A percentile compares a stretch with the other conserved stretches of the same genome.
Evolutionary conservation across 2,329 filamentous ascomycete genomes (phyloP).

Genomic region (Tolypocladium endophyticum): DNA sequence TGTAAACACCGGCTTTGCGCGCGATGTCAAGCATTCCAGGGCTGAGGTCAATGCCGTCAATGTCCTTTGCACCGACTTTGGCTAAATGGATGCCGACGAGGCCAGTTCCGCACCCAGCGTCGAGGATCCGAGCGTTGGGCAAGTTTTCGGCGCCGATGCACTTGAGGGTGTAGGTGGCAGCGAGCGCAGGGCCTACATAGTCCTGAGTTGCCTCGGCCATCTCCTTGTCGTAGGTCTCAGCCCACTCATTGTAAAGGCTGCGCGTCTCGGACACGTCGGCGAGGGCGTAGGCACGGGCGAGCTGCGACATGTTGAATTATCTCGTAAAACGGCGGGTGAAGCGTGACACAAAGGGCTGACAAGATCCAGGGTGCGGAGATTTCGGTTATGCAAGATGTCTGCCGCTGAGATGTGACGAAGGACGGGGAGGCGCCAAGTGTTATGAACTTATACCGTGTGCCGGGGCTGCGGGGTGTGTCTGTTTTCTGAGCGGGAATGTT

Average conservation of each 20-base stretch:
- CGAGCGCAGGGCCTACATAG: conserved; percentile 28
- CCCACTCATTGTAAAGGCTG: conserved; percentile 25
- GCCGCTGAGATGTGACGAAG: not conserved
- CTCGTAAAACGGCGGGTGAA: not conserved
- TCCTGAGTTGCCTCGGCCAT: conserved; percentile 24
- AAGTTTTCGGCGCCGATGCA: conserved; percentile 13
- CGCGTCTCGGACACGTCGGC: conserved; percentile 13
- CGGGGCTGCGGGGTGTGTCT: not conserved
- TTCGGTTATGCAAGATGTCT: not conserved
- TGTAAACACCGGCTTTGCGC: conserved; percentile 34
- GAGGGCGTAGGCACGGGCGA: conserved; percentile 15
- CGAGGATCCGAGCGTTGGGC: conserved; percentile 27
- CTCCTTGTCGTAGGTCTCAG: conserved; percentile 22
- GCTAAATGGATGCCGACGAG: conserved; percentile 38
- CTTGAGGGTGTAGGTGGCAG: conserved; percentile 23
- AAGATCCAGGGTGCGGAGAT: not conserved
- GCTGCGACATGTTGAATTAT: conserved; percentile 14
- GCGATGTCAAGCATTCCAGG: conserved; percentile 43
- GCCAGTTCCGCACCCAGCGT: conserved; percentile 47
- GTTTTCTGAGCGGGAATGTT: not conserved
- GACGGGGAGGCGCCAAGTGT: not conserved
- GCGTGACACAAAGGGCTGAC: not conserved
- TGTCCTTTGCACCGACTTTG: conserved; percentile 27
- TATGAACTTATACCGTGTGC: not conserved
- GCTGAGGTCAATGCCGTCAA: conserved; percentile 43